These are phyloP conservation scores for Phialocephala sp. DNA, from an alignment of 2,329 filamentous ascomycete genomes.

Conservation along the genomic window DNA sequence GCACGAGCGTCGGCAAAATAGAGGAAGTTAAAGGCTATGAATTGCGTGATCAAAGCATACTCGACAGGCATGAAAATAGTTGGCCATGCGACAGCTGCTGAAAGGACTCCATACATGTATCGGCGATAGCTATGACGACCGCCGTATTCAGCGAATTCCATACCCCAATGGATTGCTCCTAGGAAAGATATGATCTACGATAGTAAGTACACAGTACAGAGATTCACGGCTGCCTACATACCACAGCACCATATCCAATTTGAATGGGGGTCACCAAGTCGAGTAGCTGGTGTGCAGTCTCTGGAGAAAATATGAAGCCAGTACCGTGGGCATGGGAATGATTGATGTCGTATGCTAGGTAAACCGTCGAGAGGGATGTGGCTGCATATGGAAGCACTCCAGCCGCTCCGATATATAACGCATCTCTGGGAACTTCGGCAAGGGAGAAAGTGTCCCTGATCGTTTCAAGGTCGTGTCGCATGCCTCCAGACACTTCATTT, in stretches of 20 bases:
- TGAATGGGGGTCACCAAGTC: slow-evolving; percentile 84
- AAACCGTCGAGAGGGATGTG: slow-evolving; percentile 83
- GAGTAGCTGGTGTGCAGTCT: slow-evolving; percentile 74
- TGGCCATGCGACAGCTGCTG: slow-evolving; percentile 86
- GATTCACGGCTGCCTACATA: slow-evolving; percentile 48
- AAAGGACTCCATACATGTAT: slow-evolving; percentile 82
- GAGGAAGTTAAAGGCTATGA: slow-evolving; percentile 80
- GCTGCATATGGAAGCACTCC: slow-evolving; percentile 85
- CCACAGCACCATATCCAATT: slow-evolving; percentile 86
- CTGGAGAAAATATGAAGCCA: slow-evolving; percentile 66
- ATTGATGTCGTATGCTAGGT: slow-evolving; percentile 83
- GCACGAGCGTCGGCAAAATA: slow-evolving; percentile 86
- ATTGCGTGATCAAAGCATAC: slow-evolving; percentile 85
- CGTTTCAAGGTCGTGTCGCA: slow-evolving; percentile 62
- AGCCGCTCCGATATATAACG: slow-evolving; percentile 71
- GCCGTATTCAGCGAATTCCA: slow-evolving; percentile 79
- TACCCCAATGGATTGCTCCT: slow-evolving; percentile 90
- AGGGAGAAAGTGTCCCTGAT: slow-evolving; percentile 75
- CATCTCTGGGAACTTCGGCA: slow-evolving; percentile 67
- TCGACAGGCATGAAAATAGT: slow-evolving; percentile 84
- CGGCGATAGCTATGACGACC: slow-evolving; percentile 74
- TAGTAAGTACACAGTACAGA: slow-evolving; percentile 17
- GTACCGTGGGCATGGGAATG: slow-evolving; percentile 65
- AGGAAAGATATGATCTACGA: slow-evolving; percentile 86
- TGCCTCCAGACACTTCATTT: slow-evolving; percentile 59